Evolutionary conservation across 257 asterid species (phyloP).

Genomic region (Solanum pimpinellifolium): DNA sequence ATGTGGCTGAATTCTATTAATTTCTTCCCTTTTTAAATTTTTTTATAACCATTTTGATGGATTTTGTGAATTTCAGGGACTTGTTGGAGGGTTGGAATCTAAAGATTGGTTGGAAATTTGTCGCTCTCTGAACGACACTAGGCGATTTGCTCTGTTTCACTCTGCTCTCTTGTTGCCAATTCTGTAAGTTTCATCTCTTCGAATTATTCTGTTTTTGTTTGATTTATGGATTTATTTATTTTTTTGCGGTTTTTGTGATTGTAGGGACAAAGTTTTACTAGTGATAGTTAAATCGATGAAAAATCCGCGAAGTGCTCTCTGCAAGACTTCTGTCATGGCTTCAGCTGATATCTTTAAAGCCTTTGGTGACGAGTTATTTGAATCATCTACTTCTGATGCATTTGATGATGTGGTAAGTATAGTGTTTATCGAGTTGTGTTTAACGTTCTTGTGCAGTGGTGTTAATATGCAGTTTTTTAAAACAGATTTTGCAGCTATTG

Average conservation of each 20-base stretch:
- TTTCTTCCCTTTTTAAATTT: neutral
- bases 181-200: conserved; percentile 33
- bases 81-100: conserved; percentile 78
- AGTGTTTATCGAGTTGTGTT: neutral
- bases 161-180: conserved; percentile 50
- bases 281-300: conserved; percentile 72
- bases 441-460: neutral
- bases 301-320: conserved; percentile 95
- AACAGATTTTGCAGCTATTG: conserved; percentile 76
- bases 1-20: neutral
- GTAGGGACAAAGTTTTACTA: conserved; percentile 54
- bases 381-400: conserved; percentile 36
- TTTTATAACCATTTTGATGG: neutral
- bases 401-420: conserved; percentile 57
- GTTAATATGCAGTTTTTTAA: neutral
- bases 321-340: conserved; percentile 92
- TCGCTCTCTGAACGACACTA: conserved; percentile 65
- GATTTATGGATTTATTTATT: neutral
- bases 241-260: neutral
- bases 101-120: conserved; percentile 93
- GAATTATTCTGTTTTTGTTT: neutral
- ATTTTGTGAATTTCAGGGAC: conserved; percentile 35
- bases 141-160: conserved; percentile 74
- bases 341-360: conserved; percentile 72
- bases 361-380: conserved; percentile 54